Evolutionary conservation across 306 rosid species (phyloP), one percentile per base, ranked within the genome.

Genomic region (Malus sieversii): DNA sequence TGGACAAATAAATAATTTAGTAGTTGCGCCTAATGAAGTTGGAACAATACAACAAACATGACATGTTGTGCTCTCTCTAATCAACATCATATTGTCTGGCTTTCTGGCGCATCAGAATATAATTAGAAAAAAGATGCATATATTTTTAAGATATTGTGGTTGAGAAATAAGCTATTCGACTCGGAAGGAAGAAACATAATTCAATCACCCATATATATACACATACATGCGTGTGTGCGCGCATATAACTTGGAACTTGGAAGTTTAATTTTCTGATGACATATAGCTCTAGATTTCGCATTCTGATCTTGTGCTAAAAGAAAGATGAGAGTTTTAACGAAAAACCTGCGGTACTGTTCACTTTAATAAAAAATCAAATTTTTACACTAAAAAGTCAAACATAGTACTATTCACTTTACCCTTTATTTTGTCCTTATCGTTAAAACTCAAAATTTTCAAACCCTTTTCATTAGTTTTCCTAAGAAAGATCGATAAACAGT

Each of bases 1-100:
- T 15, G 51, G 75, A 18, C 44, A 61, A 44, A 42, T 73, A 22
- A 20, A 16, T 25, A 11, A 44, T 27, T 27, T 19, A 19, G 80
- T 68, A 55, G 79, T 68, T 76, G 80, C 45, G 45, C 80, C 68
- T 68, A 68, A 76, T 71, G 64, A 20, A 8, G 10, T 40, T 35
- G 40, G 40, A 35, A 35, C 6, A 35, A 40, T 40, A 42, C 55
- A 14, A 15, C 55, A 48, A 48, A 48, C 55, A 48, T 15, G 6
- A 15, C 8, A 48, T 15, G 55, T 14, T 48, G 20, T 48, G 3
- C 55, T 48, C 55, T 48, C 55, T 18, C 55, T 15, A 48, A 15
- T 48, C 20, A 48, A 15, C 55, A 51, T 51, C 55, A 38, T 38
- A 38, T 38, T 38, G 10, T 38, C 9, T 7, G 42, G 42, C 9